Evolutionary conservation across 306 rosid species (phyloP), one percentile per base, ranked within the genome.

Genomic region (Trifolium repens): DNA sequence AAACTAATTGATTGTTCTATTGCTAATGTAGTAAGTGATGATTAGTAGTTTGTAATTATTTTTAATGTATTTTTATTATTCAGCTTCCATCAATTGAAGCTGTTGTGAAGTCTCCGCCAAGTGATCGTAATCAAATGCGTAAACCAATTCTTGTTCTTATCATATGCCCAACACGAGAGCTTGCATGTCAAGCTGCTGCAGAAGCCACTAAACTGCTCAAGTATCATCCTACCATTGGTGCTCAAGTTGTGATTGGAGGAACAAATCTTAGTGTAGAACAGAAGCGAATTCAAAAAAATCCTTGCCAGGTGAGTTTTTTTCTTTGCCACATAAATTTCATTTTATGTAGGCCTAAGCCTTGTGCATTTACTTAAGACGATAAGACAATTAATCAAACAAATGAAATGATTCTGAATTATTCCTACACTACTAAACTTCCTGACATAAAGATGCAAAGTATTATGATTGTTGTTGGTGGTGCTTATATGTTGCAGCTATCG

Each of bases 51-150:
- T 77, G 46, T 43, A 72, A 42, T 80, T 64, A 83, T 39, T 71
- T 35, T 32, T 69, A 4, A 73, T n/a, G 39, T 69, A 70, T 79
- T 73, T 78, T 60, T 54, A 32, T 58, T 5, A 42, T 78, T 79
- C 92, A 94, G 99, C 99, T 94, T 86, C 99, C 99, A 77, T 86
- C 99, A 44, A 94, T 94, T 75, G 98, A 94, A 87, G 88, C 75
- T 72, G 93, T 89, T 73, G 87, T 67, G 64, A 94, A 94, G 66
- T 85, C 90, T 53, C 82, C 93, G 15, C 87, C 90, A 68, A 40
- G 46, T 71, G 88, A 81, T 13, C 88, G 79, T 59, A 96, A 88
- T 84, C 84, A 90, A 40, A 89, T 69, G 88, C 84, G 89, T 53
- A 90, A 96, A 26, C 96, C 99, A 34, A 94, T 94, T 82, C 53